phyloP scores from a whole-genome alignment of 2,329 filamentous ascomycete species.

The Aureobasidium leucospermi region DNA sequence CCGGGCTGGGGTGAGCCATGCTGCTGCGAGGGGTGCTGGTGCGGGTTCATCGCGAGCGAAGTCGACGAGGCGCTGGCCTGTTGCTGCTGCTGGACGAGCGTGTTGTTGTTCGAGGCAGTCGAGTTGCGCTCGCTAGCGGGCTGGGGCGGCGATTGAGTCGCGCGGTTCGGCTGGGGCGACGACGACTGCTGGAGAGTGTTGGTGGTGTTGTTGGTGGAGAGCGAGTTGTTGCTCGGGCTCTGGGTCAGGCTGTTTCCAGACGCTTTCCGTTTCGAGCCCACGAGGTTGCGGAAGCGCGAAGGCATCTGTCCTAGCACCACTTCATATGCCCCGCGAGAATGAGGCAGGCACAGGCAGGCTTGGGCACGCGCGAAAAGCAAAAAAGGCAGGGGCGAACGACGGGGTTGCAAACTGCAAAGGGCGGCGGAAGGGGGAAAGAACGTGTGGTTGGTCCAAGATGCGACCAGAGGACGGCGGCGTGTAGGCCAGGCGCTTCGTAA shows the following conservation, averaged over 20 bases:
- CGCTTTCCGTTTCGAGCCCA: slow-evolving; percentile 69
- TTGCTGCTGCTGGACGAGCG: slow-evolving; percentile 22
- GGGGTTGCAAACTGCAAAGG: not conserved
- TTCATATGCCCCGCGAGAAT: slow-evolving; percentile 15
- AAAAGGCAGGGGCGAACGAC: not conserved
- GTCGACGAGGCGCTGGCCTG: slow-evolving; percentile 34
- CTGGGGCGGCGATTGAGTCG: slow-evolving; percentile 30
- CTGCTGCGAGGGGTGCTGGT: slow-evolving; percentile 32
- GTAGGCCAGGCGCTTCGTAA: slow-evolving; percentile 4
- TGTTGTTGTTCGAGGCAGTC: slow-evolving; percentile 24
- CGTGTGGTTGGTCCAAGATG: slow-evolving; percentile 9
- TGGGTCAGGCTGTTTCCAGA: slow-evolving; percentile 46
- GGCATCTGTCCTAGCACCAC: slow-evolving; percentile 58
- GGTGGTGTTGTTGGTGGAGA: slow-evolving; percentile 18
- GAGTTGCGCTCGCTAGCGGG: slow-evolving; percentile 22
- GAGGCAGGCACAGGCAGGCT: not conserved
- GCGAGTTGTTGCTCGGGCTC: slow-evolving; percentile 33
- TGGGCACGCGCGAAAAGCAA: not conserved
- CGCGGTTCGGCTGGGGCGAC: slow-evolving; percentile 16
- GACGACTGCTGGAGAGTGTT: slow-evolving; percentile 22
- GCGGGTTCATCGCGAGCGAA: slow-evolving; percentile 33
- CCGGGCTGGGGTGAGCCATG: slow-evolving; percentile 31
- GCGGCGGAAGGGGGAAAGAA: not conserved
- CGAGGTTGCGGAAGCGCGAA: slow-evolving; percentile 70
- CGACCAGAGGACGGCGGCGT: not conserved